Evolutionary conservation across 108 stramenopile species (phyloP).

Genomic region (Aurantiochytrium sp.): DNA sequence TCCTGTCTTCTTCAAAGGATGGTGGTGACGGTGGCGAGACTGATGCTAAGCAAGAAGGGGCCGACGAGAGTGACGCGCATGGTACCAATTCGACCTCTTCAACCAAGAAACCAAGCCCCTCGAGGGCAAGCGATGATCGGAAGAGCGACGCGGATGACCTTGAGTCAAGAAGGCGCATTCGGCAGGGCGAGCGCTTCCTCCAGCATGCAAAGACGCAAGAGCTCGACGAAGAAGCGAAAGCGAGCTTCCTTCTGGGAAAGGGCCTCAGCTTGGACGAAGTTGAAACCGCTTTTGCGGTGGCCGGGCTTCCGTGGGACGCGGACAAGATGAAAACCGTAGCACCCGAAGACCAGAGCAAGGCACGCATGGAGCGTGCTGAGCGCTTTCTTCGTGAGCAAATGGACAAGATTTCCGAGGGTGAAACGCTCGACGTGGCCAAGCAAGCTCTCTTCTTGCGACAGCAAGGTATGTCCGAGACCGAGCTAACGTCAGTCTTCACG

Average conservation of each 20-base stretch:
- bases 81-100: background rate
- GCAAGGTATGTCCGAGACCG: background rate
- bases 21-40: too few species aligned
- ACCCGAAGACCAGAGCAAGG: background rate
- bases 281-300: background rate
- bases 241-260: background rate
- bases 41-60: background rate
- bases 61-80: background rate
- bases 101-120: background rate
- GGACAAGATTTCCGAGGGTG: background rate
- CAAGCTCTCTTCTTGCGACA: background rate
- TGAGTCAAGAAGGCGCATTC: background rate
- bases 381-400: background rate
- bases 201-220: background rate
- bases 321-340: background rate
- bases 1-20: too few species aligned
- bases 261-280: background rate
- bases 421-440: background rate
- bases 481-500: background rate
- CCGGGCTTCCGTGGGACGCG: background rate
- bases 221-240: background rate
- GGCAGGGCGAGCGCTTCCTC: background rate
- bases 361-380: background rate
- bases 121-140: too few species aligned
- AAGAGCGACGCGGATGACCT: background rate